Base-by-base conservation (phyloP, 2,329 filamentous ascomycete species). In the Harringtonia aguacate region DNA sequence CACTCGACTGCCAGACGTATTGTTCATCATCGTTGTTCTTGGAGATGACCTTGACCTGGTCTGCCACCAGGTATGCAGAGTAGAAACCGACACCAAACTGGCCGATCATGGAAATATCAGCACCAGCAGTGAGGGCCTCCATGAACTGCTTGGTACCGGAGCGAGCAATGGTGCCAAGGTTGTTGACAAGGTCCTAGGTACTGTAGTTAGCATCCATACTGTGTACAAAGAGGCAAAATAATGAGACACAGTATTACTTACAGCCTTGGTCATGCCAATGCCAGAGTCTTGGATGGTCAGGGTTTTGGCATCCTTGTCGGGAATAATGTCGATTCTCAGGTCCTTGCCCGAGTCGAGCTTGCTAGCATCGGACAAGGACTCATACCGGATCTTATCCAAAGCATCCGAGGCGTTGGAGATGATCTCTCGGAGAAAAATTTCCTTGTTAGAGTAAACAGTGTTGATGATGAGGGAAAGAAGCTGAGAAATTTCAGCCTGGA, bases 31-130 rank as follows among this genome's bases (percentile, higher is more conserved):
- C 92, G 66, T 98, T 98, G 86, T 95, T 77, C 81, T 97, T 98
- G 61, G 92, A 97, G 68, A 95, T 63, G 65, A 98, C 89, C 56
- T 82, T 88, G 58, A 98, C 92, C 60, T 81, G 81, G 78, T 98
- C 92, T 66, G 92, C 92, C 57, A 98, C 92, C 48, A 98, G 88
- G 80, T 98, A 98, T 63, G 92, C 92, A 51, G 92, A 97, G 83
- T 98, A 98, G 86, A 98, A 98, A 84, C 92, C 92, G 61, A 98
- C 92, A 94, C 92, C 92, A 69, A 98, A 98, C 75, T 98, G 92
- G 64, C 92, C 92, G 67, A 98, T 98, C 92, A 98, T 97, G 72
- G 92, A 97, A 57, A 98, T 92, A 71, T 98, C 92, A 65, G 92
- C 92, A 76, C 92, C 92, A 55, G 92, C 92, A 58, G 88, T 90